Evolutionary conservation across 345 rosid species (phyloP), one percentile per base, ranked within the genome.

Genomic region (Trapa bicornis): DNA sequence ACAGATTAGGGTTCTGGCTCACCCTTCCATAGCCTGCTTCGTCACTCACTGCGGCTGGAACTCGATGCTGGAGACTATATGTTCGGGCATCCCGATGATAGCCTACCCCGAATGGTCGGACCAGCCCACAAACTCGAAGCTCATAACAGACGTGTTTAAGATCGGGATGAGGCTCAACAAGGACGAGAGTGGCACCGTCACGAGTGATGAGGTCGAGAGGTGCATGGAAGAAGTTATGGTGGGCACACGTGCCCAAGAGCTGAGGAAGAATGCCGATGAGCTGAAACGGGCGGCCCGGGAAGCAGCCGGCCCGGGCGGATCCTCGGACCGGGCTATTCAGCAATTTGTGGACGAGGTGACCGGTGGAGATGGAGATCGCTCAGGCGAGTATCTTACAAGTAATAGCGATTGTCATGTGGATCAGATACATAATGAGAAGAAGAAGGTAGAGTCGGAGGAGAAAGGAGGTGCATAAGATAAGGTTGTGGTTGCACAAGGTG

Each of bases 261-360:
- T 87, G 71, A 89, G 83, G 76, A 62, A 68, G 68, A 92, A 79
- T 42, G 89, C 87, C 1, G 74, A 73, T 76, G 79, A 70, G 63
- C 81, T 91, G 85, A 89, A 81, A 80, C 72, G 17, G 5, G 83
- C 74, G 5, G 91, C 96, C 60, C 83, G 79, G 67, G 79, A 78
- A 6, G 98, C 91, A 0, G 88, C 84, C 52, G 82, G 80, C 10
- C 83, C 66, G 3, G 89, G 96, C 60, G 98, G 96, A 4, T 87
- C 96, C 11, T 92, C 96, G 0, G 79, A 82, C 43, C 48, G 65
- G 73, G 84, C 84, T 63, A 56, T 89, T 3, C 79, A 77, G 17
- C 79, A 67, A 16, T 92, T 92, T 50, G 86, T 84, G 35, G 86
- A 85, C 53, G 88, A 81, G 64, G 66, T 87, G 11, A 81, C 76